A percentile compares a stretch with the other conserved stretches of the same genome.
Conservation (phyloP, 768 basidiomycete genomes). For the Amyloporia xantha region DNA sequence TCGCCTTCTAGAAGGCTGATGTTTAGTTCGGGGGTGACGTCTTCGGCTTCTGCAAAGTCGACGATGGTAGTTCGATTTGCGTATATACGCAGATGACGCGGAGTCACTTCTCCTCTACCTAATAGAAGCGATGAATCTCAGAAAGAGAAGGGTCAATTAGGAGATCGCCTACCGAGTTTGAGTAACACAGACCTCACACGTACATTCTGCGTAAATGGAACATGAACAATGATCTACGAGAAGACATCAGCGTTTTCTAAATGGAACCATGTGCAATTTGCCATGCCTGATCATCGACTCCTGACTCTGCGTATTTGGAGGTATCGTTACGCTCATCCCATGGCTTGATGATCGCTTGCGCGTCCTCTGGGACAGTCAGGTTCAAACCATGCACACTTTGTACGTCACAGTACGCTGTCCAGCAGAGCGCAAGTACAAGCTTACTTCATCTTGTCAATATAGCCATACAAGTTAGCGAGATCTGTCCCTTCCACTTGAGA, state of each 20-base stretch:
- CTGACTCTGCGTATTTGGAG: constrained; percentile 61
- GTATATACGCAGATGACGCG: constrained; percentile 69
- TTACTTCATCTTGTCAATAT: constrained; percentile 28
- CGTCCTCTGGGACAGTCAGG: constrained; percentile 73
- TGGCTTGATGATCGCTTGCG: constrained; percentile 69
- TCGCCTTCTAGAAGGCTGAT: constrained; percentile 69
- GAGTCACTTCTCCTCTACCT: constrained; percentile 77
- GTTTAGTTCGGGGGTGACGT: constrained; percentile 61
- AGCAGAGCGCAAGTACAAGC: constrained; percentile 10
- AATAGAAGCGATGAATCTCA: too few species aligned
- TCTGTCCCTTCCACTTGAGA: constrained; percentile 20
- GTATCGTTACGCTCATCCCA: constrained; percentile 76
- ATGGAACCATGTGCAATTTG: not conserved
- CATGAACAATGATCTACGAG: constrained; percentile 68
- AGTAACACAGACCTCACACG: constrained; percentile 67
- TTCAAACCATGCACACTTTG: constrained; percentile 76
- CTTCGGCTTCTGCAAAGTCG: constrained; percentile 71
- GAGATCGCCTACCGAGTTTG: constrained; percentile 61
- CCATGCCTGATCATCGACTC: constrained; percentile 78
- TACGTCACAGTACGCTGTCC: constrained; percentile 7
- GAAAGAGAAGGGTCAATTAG: not conserved
- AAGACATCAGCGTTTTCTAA: constrained; percentile 3
- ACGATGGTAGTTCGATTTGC: constrained; percentile 69
- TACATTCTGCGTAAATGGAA: constrained; percentile 77
- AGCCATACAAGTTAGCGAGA: constrained; percentile 21